phyloP scores from a whole-genome alignment of 2,329 filamentous ascomycete genomes.

The Teratosphaeria nubilosa region DNA sequence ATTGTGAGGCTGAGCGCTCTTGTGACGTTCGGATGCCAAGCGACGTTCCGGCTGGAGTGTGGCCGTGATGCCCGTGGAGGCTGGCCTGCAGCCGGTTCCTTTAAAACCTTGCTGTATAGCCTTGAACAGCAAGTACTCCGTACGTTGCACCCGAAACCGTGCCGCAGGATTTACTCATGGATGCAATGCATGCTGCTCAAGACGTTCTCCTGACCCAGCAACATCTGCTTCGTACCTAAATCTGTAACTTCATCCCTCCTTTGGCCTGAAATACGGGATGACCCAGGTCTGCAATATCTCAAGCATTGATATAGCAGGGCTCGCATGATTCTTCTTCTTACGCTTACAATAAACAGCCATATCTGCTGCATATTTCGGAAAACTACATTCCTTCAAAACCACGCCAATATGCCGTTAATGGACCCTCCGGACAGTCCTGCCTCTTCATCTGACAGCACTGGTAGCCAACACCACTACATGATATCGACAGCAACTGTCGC shows the following conservation, averaged over 20 bases:
- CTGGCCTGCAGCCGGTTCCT: neutral
- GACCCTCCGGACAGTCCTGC: conserved; percentile 4
- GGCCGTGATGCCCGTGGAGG: neutral
- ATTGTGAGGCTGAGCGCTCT: neutral
- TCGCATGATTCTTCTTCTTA: neutral
- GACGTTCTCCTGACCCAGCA: neutral
- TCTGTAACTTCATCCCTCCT: neutral
- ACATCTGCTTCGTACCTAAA: neutral
- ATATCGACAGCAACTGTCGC: conserved; percentile 13
- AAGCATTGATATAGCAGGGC: neutral
- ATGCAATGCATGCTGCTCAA: neutral
- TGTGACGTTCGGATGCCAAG: neutral
- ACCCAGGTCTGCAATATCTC: neutral
- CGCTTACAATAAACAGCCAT: neutral
- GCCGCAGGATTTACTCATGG: neutral
- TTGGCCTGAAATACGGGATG: neutral
- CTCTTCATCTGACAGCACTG: conserved; percentile 7
- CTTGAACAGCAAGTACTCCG: neutral
- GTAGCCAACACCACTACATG: conserved; percentile 11
- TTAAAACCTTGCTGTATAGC: neutral
- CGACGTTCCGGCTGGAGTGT: neutral
- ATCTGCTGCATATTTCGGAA: neutral
- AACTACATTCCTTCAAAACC: neutral
- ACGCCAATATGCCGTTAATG: conserved; percentile 1
- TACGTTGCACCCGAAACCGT: neutral